Evolutionary conservation across 108 stramenopile species (phyloP).

Genomic region (Fistulifera pelliculosa): DNA sequence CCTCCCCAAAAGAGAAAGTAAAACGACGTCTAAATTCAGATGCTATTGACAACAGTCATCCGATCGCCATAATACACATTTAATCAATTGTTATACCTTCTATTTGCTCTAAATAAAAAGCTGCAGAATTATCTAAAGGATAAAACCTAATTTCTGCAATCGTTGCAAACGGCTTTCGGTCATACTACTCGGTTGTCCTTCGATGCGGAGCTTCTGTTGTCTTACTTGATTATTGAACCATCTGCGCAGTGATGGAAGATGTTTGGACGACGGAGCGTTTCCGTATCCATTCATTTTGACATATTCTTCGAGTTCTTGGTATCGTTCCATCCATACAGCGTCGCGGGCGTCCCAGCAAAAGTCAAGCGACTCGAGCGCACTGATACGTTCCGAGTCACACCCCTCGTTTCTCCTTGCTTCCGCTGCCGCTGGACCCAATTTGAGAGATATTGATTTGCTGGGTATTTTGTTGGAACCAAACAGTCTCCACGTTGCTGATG

Average conservation of each 20-base stretch:
- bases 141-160: conserved; percentile 2
- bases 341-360: conserved; percentile 10
- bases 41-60: too few relatives aligned
- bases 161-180: background rate
- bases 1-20: background rate
- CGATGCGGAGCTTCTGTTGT: background rate
- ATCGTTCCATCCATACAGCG: conserved; percentile 1
- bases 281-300: too few relatives aligned
- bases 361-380: conserved; percentile 5
- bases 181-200: conserved; percentile 2
- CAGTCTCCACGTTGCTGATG: conserved; percentile 7
- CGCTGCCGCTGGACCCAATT: conserved; percentile 6
- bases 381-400: conserved; percentile 1
- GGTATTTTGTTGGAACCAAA: conserved; percentile 2
- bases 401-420: background rate
- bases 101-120: too few relatives aligned
- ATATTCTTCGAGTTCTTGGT: conserved; percentile 1
- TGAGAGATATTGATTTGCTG: conserved; percentile 2
- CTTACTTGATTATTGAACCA: background rate
- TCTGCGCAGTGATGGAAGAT: background rate
- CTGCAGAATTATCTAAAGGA: background rate
- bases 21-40: background rate
- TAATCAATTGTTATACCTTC: too few relatives aligned
- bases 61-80: too few relatives aligned
- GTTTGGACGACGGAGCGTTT: background rate